Base-by-base conservation (phyloP, 805 yeast species). In the Debaryomyces prosopidis region DNA sequence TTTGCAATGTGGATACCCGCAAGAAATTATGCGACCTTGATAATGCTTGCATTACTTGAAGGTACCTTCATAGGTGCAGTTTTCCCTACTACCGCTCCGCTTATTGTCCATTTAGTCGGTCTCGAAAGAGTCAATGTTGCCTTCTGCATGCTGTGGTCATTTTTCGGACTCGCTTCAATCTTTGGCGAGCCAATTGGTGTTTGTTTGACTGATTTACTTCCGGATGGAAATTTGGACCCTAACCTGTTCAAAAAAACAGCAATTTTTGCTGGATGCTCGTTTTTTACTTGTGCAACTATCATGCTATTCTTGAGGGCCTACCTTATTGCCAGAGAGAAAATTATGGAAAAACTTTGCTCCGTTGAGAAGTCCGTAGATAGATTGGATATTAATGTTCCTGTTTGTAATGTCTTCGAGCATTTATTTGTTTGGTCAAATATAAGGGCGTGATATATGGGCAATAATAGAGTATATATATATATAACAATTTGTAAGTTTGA, bases 101-200 rank as follows among this genome's bases (percentile, higher is more conserved):
- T 80, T 20, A 63, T 69, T 1, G 71, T 81, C 1, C 61, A 78
- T 43, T 63, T 81, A 31, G 74, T 74, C 11, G 85, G 85, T 0
- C 56, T 81, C 31, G 55, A 68, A 33, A 76, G 73, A 50, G 57
- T 79, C 46, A 73, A 74, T 23, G 74, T 76, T 17, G 59, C 69
- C 10, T 58, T 71, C 35, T 75, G 79, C 16, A 67, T 78, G 75
- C 53, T 73, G 4, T 81, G 84, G 85, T 53, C 72, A 14, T 61
- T 69, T 35, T 55, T 71, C 36, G 85, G 82, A 79, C 2, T 20
- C 7, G 23, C 23, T 20, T 20, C 32, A 30, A 62, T 77, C 9
- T 73, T 70, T 1, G 71, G 84, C 2, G 85, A 85, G 1, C 68
- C 80, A 15, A 71, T 81, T 48, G 85, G 85, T 4, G 65, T 79